These are phyloP conservation scores for Candida ortonii DNA, from an alignment of 805 yeast species.

Conservation along the genomic window DNA sequence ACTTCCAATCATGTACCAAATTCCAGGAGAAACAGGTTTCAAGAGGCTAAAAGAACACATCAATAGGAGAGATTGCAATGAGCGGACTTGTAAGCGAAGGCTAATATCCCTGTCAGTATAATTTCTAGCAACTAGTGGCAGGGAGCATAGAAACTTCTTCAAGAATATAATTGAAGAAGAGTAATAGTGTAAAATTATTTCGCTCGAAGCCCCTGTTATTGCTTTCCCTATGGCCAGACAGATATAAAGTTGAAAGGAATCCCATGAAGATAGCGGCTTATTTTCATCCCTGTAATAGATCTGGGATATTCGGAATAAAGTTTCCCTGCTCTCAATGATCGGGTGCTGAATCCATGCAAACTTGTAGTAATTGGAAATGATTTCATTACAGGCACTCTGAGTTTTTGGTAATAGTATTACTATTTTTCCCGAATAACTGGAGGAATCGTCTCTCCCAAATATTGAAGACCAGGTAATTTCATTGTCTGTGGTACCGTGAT, in stretches of 20 bases:
- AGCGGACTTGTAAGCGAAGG: slow-evolving; percentile 28
- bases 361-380: slow-evolving; percentile 15
- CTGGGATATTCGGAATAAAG: slow-evolving; percentile 5
- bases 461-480: slow-evolving; percentile 17
- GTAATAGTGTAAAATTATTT: slow-evolving; percentile 10
- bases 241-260: slow-evolving; percentile 13
- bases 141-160: slow-evolving; percentile 10
- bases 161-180: slow-evolving; percentile 14
- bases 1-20: slow-evolving; percentile 45
- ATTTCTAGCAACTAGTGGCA: slow-evolving; percentile 7
- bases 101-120: slow-evolving; percentile 1
- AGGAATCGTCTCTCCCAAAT: slow-evolving; percentile 14
- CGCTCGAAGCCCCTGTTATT: slow-evolving; percentile 18
- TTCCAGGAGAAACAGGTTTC: slow-evolving; percentile 47
- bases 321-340: slow-evolving; percentile 10
- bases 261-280: slow-evolving; percentile 8
- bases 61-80: slow-evolving; percentile 39
- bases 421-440: neutral
- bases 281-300: slow-evolving; percentile 6
- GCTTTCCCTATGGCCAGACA: slow-evolving; percentile 19
- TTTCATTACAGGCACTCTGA: slow-evolving; percentile 6
- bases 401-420: slow-evolving; percentile 7
- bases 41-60: slow-evolving; percentile 40
- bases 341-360: slow-evolving; percentile 25
- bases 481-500: slow-evolving; percentile 5